Evolutionary conservation across 139 green algal species (phyloP).

Genomic region (Penium margaritaceum): DNA sequence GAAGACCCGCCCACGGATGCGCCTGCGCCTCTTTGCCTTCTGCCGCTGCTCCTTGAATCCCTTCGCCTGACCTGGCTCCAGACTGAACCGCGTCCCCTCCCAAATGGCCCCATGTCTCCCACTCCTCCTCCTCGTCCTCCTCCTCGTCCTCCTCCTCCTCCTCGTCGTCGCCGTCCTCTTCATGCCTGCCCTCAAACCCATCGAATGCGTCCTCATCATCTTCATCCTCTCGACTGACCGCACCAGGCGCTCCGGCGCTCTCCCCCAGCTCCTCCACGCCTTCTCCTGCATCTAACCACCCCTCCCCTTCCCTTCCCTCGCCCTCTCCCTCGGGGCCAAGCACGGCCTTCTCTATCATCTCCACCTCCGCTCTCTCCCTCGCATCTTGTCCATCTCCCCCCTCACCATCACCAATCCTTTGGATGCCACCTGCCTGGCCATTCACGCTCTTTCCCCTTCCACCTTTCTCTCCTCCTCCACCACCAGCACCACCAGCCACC

Average conservation of each 20-base stretch:
- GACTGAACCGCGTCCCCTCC: no score
- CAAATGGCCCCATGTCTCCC: neutral
- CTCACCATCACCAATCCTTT: neutral
- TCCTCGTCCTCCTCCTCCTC: neutral
- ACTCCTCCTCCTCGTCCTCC: neutral
- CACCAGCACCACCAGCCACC: neutral
- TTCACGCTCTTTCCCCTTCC: constrained; percentile 6
- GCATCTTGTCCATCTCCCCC: neutral
- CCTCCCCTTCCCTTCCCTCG: constrained; percentile 1
- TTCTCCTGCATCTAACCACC: neutral
- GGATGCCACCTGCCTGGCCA: neutral
- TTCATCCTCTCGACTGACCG: neutral
- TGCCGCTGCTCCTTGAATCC: no score
- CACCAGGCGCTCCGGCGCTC: no score
- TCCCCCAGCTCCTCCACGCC: constrained; percentile 1
- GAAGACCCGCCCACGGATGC: no score
- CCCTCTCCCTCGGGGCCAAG: neutral
- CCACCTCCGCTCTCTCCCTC: neutral
- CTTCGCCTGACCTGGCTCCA: no score
- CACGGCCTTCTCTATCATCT: neutral
- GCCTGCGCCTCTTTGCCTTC: no score
- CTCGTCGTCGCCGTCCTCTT: neutral
- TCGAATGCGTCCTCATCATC: neutral
- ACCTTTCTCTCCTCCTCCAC: neutral
- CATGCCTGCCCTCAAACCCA: neutral